Evolutionary conservation across 1,284 basidiomycete species (phyloP).

Genomic region (Golubevia sp.): DNA sequence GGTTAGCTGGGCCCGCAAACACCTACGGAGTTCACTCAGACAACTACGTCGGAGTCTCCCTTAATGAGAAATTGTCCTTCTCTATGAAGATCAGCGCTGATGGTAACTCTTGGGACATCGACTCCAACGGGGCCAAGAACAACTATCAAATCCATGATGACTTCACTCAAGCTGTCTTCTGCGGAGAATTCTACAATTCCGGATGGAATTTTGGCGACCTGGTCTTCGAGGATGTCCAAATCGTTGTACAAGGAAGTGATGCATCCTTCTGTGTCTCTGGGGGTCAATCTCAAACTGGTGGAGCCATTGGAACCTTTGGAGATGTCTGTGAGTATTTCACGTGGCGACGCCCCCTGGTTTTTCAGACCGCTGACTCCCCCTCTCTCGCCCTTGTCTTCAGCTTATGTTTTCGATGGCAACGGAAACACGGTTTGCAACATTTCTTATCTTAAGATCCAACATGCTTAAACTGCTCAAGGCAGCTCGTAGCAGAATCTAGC

Average conservation of each 20-base stretch:
- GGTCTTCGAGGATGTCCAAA: background rate
- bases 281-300: background rate
- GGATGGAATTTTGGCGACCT: background rate
- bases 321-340: background rate
- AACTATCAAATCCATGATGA: background rate
- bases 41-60: background rate
- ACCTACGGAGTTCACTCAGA: background rate
- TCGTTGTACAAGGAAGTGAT: background rate
- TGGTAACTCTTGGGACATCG: background rate
- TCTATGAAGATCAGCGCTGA: background rate
- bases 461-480: too few relatives aligned
- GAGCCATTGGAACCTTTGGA: background rate
- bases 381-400: too few relatives aligned
- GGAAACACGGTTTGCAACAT: too few relatives aligned
- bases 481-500: too few relatives aligned
- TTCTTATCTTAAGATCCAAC: too few relatives aligned
- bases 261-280: background rate
- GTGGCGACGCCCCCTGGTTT: background rate
- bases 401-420: too few relatives aligned
- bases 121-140: background rate
- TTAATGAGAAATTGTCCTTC: background rate
- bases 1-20: background rate
- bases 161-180: background rate
- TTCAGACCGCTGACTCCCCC: too few relatives aligned
- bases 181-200: slow-evolving; percentile 1